phyloP scores from a whole-genome alignment of 768 basidiomycete genomes.

The Lactifluus volemus region DNA sequence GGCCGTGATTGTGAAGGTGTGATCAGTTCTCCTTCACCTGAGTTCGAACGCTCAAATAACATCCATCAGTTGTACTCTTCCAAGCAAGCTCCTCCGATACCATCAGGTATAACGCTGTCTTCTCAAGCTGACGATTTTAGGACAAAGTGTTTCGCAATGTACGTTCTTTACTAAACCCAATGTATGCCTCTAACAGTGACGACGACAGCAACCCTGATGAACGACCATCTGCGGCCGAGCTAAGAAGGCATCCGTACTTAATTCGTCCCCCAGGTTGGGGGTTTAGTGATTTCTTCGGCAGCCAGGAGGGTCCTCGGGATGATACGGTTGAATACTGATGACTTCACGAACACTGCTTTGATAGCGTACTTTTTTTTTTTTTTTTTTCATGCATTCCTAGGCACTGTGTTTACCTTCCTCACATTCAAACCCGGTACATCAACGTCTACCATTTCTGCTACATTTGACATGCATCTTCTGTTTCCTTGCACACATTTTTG shows the following conservation, averaged over 20 bases:
- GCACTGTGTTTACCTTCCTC: constrained; percentile 1
- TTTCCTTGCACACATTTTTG: constrained; percentile 17
- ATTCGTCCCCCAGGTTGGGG: constrained; percentile 62
- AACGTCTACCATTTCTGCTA: constrained; percentile 17
- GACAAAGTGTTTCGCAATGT: constrained; percentile 84
- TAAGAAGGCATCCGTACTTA: constrained; percentile 75
- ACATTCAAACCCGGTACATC: constrained; percentile 7
- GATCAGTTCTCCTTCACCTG: constrained; percentile 15
- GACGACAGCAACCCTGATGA: constrained; percentile 65
- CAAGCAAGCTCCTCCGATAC: constrained; percentile 82
- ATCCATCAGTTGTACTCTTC: constrained; percentile 66
- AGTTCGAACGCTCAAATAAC: background rate
- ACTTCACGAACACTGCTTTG: constrained; percentile 7
- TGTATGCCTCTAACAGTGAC: background rate
- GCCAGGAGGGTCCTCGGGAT: constrained; percentile 2
- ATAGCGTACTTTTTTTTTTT: constrained; percentile 7
- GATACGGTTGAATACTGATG: constrained; percentile 18
- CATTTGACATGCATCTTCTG: constrained; percentile 19
- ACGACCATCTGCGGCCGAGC: constrained; percentile 70
- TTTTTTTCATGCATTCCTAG: background rate
- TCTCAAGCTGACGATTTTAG: constrained; percentile 79
- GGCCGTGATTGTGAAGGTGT: constrained; percentile 90
- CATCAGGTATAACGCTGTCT: constrained; percentile 69
- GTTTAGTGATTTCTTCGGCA: constrained; percentile 53
- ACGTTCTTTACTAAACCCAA: constrained; percentile 25